These are phyloP conservation scores for Ambrosia hybrid DNA, from an alignment of 140 eudicot species.

Conservation along the genomic window DNA sequence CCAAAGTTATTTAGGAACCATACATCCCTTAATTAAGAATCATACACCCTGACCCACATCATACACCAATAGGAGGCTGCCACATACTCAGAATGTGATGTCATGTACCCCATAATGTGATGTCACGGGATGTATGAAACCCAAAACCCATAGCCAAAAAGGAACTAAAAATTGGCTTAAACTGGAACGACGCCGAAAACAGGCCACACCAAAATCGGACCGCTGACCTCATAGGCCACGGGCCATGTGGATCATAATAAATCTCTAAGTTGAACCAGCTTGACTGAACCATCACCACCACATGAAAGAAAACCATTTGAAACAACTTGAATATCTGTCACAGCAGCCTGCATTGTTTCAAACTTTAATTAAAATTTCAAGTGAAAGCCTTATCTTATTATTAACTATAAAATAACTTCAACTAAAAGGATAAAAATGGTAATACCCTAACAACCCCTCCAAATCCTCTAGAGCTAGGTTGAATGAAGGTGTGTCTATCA, in stretches of 20 bases:
- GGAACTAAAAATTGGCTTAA: no score
- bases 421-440: constrained; percentile 19
- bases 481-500: constrained; percentile 85
- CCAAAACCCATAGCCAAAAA: not conserved
- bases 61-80: no score
- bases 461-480: constrained; percentile 77
- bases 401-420: not conserved
- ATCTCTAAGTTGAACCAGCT: constrained; percentile 53
- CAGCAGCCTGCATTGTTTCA: constrained; percentile 70
- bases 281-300: constrained; percentile 95
- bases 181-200: no score
- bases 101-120: no score
- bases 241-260: constrained; percentile 13
- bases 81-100: no score
- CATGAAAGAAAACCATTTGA: constrained; percentile 88
- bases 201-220: no score
- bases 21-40: no score
- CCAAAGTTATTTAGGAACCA: no score
- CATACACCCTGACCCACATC: no score
- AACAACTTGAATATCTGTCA: constrained; percentile 89
- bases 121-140: not conserved
- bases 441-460: constrained; percentile 86
- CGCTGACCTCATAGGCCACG: not conserved
- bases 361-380: constrained; percentile 23
- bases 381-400: not conserved